Percentiles rank a stretch among this genome's conserved stretches.
phyloP scores from a whole-genome alignment of 2,329 filamentous ascomycete genomes.

The Didymella pomorum region DNA sequence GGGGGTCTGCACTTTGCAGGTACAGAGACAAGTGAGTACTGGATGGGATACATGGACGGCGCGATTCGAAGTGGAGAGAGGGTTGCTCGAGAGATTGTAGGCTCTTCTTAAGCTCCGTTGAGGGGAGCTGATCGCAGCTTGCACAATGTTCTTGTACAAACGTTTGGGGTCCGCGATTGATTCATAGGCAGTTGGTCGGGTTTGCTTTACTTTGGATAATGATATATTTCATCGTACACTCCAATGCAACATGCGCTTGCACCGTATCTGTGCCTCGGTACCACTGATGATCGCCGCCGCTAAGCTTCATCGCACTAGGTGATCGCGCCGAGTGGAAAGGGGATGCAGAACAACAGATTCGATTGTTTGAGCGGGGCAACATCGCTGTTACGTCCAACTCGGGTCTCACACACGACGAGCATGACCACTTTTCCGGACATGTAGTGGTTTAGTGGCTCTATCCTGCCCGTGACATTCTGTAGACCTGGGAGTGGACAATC shows the following conservation, averaged over 20 bases:
- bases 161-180: no score
- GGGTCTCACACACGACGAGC: not conserved
- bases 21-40: slow-evolving; percentile 61
- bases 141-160: not conserved
- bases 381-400: no score
- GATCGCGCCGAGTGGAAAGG: not conserved
- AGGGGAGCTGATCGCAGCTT: not conserved
- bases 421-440: not conserved
- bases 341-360: no score
- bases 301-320: not conserved
- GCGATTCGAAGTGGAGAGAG: slow-evolving; percentile 60
- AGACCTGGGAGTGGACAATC: not conserved
- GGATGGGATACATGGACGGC: slow-evolving; percentile 68
- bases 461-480: not conserved
- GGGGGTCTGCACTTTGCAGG: slow-evolving; percentile 62
- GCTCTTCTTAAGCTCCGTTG: no score
- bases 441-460: not conserved
- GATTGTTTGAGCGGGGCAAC: no score
- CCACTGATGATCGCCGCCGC: not conserved
- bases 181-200: no score
- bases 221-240: not conserved
- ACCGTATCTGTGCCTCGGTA: not conserved
- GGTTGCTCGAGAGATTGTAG: slow-evolving; percentile 56
- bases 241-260: not conserved
- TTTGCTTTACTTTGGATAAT: not conserved